Evolutionary conservation across 495 filamentous ascomycete genomes (phyloP).

Genomic region (Lophiostoma macrostomum): DNA sequence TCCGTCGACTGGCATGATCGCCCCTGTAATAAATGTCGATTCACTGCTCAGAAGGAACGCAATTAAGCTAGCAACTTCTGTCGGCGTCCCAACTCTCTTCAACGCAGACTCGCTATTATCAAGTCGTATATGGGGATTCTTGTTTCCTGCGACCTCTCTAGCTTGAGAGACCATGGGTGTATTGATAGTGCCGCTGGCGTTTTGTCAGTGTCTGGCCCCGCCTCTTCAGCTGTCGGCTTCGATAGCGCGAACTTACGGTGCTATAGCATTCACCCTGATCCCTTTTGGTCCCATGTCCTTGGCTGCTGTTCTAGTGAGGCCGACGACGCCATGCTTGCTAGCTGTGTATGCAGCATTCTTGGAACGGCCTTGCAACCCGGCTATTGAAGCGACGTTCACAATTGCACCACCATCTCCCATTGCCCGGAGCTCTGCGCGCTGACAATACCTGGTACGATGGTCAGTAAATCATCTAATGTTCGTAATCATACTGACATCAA

Average conservation of each 20-base stretch:
- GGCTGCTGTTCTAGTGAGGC: slow-evolving; percentile 18
- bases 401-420: slow-evolving; percentile 20
- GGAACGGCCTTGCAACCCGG: slow-evolving; percentile 3
- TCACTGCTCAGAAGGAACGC: slow-evolving; percentile 23
- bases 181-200: slow-evolving; percentile 7
- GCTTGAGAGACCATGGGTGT: slow-evolving; percentile 17
- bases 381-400: slow-evolving; percentile 11
- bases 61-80: slow-evolving; percentile 17
- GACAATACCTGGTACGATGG: slow-evolving; percentile 30
- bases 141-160: background rate
- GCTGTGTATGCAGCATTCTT: slow-evolving; percentile 14
- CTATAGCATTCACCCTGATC: slow-evolving; percentile 23
- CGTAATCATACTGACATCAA: slow-evolving; percentile 6
- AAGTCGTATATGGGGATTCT: background rate
- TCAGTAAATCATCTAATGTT: slow-evolving; percentile 26
- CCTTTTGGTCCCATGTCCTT: slow-evolving; percentile 17
- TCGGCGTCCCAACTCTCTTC: slow-evolving; percentile 14
- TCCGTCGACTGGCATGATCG: slow-evolving; percentile 32
- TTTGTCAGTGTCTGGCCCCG: background rate
- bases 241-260: slow-evolving; percentile 15
- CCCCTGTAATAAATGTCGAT: slow-evolving; percentile 26
- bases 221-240: background rate
- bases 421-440: slow-evolving; percentile 11
- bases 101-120: slow-evolving; percentile 13
- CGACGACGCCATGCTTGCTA: slow-evolving; percentile 21